phyloP scores from a whole-genome alignment of 148 eudicot species.

The Limonium bicolor region DNA sequence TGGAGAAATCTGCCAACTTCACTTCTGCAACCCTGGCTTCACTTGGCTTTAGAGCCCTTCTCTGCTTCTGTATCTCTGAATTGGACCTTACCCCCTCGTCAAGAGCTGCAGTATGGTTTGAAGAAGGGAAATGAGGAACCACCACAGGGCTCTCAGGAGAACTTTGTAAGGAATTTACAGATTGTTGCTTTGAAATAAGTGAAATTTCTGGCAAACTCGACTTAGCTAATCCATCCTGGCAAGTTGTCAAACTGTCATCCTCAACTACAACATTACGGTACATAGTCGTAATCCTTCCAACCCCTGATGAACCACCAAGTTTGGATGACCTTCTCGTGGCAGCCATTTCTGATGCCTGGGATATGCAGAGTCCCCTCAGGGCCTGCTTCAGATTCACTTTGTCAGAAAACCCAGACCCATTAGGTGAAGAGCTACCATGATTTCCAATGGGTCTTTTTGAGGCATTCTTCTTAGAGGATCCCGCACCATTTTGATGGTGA shows the following conservation, averaged over 20 bases:
- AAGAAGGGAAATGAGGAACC: not conserved
- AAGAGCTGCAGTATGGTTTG: not conserved
- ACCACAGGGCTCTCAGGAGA: not conserved
- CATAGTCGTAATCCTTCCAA: slow-evolving; percentile 41
- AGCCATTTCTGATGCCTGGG: slow-evolving; percentile 98
- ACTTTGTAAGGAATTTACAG: not conserved
- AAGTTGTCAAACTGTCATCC: slow-evolving; percentile 22
- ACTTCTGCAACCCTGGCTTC: not conserved
- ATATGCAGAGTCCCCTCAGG: slow-evolving; percentile 81
- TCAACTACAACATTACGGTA: slow-evolving; percentile 52
- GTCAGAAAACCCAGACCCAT: slow-evolving; percentile 65
- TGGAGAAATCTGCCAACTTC: not conserved
- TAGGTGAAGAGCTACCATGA: slow-evolving; percentile 40
- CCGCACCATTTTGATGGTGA: slow-evolving; percentile 17
- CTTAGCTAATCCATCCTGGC: slow-evolving; percentile 15
- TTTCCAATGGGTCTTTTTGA: slow-evolving; percentile 51
- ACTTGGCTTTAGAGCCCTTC: not conserved
- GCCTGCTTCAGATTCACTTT: slow-evolving; percentile 87
- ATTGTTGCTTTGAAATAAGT: slow-evolving; percentile 25
- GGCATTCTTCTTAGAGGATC: slow-evolving; percentile 30
- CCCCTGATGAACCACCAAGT: slow-evolving; percentile 54
- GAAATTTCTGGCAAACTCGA: slow-evolving; percentile 33
- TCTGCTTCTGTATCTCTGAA: not conserved
- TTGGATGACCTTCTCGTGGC: slow-evolving; percentile 55
- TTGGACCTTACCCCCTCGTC: not conserved